Percentiles rank a stretch among this genome's conserved stretches.
These are phyloP conservation scores for Hypholoma sublateritium DNA, from an alignment of 768 basidiomycete genomes.

Conservation along the genomic window DNA sequence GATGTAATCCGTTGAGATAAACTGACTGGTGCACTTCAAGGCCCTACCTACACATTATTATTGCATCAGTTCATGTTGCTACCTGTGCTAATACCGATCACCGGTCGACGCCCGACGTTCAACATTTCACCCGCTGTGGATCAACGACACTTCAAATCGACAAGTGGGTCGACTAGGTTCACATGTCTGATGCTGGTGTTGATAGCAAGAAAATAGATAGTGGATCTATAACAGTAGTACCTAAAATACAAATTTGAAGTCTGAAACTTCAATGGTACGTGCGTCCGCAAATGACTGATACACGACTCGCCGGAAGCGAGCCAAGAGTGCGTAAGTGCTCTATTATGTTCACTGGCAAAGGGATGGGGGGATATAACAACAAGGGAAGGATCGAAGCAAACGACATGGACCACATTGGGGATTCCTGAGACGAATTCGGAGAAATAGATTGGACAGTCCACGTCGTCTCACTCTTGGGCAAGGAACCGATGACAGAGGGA, in stretches of 20 bases:
- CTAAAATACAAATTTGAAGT: slow-evolving; percentile 17
- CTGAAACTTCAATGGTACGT: slow-evolving; percentile 8
- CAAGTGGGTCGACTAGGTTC: neutral
- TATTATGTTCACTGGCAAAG: slow-evolving; percentile 12
- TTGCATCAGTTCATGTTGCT: too few relatives aligned
- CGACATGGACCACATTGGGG: slow-evolving; percentile 1
- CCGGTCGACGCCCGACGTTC: too few relatives aligned
- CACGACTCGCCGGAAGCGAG: slow-evolving; percentile 12
- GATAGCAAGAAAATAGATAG: slow-evolving; percentile 5
- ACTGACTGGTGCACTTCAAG: too few relatives aligned
- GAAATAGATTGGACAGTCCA: slow-evolving; percentile 12
- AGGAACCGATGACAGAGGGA: slow-evolving; percentile 17
- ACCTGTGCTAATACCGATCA: too few relatives aligned
- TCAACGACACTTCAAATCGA: too few relatives aligned
- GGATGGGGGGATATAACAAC: neutral
- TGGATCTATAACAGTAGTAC: slow-evolving; percentile 13
- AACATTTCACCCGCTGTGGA: too few relatives aligned
- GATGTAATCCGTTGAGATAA: too few relatives aligned
- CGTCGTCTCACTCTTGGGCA: slow-evolving; percentile 21
- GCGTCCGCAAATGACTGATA: slow-evolving; percentile 11
- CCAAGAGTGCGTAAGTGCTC: slow-evolving; percentile 10
- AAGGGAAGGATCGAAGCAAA: slow-evolving; percentile 1
- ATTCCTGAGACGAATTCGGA: neutral
- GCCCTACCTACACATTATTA: too few relatives aligned
- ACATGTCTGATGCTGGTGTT: too few relatives aligned